Base-by-base conservation (phyloP, 2,329 filamentous ascomycete genomes). In the Pyrenochaeta sp. region DNA sequence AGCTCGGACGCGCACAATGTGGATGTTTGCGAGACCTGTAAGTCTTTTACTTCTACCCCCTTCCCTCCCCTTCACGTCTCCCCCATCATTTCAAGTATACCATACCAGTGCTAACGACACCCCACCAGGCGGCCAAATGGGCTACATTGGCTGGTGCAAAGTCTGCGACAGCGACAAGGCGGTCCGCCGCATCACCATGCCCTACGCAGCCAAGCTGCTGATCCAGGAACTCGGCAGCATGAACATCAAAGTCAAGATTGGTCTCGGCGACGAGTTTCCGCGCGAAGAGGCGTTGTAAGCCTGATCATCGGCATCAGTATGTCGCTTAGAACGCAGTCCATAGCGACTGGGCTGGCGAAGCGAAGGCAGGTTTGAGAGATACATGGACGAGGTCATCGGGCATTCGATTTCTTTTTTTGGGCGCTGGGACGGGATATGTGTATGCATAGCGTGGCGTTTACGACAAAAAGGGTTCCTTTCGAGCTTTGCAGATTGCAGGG, bases 221-320 rank as follows among this genome's bases (percentile, higher is more conserved):
- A 90, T 97, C 35, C 94, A 99, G 77, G 94, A 99, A 75, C 74
- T 99, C 63, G 87, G 96, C 66, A 96, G 90, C 71, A 99, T 99
- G 94, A 99, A 99, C 71, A 90, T 99, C n/a, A 89, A 92, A 51
- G 93, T 96, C 47, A 81, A 89, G 44, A 77, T 99, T 74, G 89
- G 93, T 77, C 75, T 99, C 55, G 90, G 90, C 63, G 94, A 99
- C 68, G 90, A 97, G 74, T 99, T 99, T 71, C 91, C 91, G 4
- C 48, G 52, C 15, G 52, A 20, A 14, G 36, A 31, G 7, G n/a
- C 9, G 24, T 23, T 21, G 17, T 11, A 2, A 9, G 10, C 10
- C 14, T 15, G 8, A 4, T 7, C n/a, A n/a, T n/a, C n/a, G n/a
- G n/a, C n/a, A n/a, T n/a, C n/a, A n/a, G n/a, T n/a, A n/a, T n/a